Conservation (phyloP, 345 rosid species). For the Gossypium australe region DNA sequence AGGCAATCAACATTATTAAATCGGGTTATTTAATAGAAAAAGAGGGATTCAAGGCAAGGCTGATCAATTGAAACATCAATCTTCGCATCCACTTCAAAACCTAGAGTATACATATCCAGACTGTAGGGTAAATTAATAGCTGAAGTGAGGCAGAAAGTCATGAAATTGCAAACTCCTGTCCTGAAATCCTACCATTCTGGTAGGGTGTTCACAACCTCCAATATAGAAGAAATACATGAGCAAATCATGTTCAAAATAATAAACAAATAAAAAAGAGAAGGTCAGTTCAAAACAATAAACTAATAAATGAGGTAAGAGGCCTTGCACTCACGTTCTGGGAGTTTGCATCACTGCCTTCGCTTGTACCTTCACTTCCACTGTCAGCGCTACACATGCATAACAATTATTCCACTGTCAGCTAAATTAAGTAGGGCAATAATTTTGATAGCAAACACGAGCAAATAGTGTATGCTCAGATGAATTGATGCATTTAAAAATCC, state of each 20-base stretch:
- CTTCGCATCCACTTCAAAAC: neutral
- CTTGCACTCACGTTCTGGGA: conserved; percentile 71
- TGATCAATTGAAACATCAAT: neutral
- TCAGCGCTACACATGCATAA: conserved; percentile 54
- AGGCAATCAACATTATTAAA: neutral
- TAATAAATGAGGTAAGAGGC: conserved; percentile 5
- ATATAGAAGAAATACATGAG: conserved; percentile 3
- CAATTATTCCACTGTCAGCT: conserved; percentile 23
- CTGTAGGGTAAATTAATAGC: neutral
- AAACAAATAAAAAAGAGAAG: neutral
- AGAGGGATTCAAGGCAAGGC: neutral
- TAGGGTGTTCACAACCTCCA: neutral
- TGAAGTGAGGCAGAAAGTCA: neutral
- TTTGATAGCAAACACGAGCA: neutral
- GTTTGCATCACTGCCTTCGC: conserved; percentile 96
- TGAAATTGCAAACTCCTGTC: neutral
- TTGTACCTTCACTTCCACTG: conserved; percentile 88
- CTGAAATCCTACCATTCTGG: neutral
- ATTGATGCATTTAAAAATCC: neutral
- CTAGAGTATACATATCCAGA: neutral
- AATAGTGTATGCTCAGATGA: neutral
- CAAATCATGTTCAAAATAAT: neutral
- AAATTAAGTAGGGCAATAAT: neutral
- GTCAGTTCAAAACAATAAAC: neutral
- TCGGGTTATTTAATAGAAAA: neutral